phyloP scores from a whole-genome alignment of 129 eudicot species.

The Flaveria robusta region DNA sequence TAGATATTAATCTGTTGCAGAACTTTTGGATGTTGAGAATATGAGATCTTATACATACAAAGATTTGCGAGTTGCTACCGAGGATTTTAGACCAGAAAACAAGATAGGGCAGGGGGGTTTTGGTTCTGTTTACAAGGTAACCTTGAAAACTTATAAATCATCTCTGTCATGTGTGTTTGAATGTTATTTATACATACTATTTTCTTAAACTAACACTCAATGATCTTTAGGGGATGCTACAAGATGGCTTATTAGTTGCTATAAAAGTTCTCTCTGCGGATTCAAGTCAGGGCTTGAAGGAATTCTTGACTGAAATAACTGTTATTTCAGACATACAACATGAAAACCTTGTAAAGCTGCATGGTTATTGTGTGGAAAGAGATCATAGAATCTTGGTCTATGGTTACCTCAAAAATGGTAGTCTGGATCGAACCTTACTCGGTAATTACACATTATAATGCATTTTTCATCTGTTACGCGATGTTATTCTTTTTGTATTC shows the following conservation, averaged over 20 bases:
- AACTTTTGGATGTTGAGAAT: conserved; percentile 53
- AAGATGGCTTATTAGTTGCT: conserved; percentile 69
- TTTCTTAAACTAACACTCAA: conserved; percentile 1
- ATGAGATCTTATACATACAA: conserved; percentile 53
- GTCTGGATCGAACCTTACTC: conserved; percentile 76
- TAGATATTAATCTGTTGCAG: conserved; percentile 43
- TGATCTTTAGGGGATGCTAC: conserved; percentile 62
- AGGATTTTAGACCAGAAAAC: conserved; percentile 53
- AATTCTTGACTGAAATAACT: conserved; percentile 73
- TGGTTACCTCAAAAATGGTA: conserved; percentile 79
- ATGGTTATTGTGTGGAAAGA: conserved; percentile 80
- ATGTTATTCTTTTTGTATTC: background rate
- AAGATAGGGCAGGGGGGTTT: conserved; percentile 91
- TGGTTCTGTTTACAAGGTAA: conserved; percentile 91
- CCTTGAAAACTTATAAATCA: background rate
- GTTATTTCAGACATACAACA: conserved; percentile 71
- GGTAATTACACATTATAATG: conserved; percentile 45
- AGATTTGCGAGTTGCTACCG: conserved; percentile 67
- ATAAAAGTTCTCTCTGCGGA: conserved; percentile 74
- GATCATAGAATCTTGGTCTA: conserved; percentile 77
- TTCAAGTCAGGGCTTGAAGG: conserved; percentile 76
- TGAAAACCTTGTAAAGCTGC: conserved; percentile 75
- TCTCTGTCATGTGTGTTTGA: conserved; percentile 6
- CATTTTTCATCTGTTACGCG: background rate
- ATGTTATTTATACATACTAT: conserved; percentile 14